phyloP scores from a whole-genome alignment of 306 rosid genomes.

The Mimosa pudica region DNA sequence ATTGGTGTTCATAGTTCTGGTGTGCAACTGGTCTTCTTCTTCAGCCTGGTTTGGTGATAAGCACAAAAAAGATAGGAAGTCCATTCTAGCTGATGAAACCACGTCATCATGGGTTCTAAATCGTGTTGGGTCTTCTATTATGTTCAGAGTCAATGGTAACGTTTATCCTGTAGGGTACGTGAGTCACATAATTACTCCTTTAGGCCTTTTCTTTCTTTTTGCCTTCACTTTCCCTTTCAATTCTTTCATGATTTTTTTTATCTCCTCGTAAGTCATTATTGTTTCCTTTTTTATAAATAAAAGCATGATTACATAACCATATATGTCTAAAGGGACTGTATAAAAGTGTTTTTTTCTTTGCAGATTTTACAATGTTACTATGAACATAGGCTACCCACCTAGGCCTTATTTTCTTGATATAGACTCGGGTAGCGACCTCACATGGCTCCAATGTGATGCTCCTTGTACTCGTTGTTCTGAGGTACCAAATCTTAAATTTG shows the following conservation, averaged over 20 bases:
- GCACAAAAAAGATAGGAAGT: conserved; percentile 47
- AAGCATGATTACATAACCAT: neutral
- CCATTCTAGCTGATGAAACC: conserved; percentile 38
- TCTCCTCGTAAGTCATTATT: too few species aligned
- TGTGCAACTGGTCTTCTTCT: conserved; percentile 42
- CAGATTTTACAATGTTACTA: conserved; percentile 84
- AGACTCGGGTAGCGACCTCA: conserved; percentile 96
- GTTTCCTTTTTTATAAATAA: neutral
- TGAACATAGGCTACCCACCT: conserved; percentile 81
- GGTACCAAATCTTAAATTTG: conserved; percentile 43
- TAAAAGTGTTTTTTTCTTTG: neutral
- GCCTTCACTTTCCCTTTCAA: neutral
- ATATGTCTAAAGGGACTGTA: neutral
- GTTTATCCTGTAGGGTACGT: conserved; percentile 87
- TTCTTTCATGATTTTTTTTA: too few species aligned
- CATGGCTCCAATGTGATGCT: conserved; percentile 98
- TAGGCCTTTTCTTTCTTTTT: neutral
- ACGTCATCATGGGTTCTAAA: conserved; percentile 48
- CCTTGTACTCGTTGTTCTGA: conserved; percentile 76
- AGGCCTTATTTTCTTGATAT: conserved; percentile 88
- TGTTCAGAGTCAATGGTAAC: conserved; percentile 71
- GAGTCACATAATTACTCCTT: neutral
- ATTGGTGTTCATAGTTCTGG: conserved; percentile 38
- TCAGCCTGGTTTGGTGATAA: conserved; percentile 65
- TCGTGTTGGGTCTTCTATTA: conserved; percentile 65